phyloP scores from a whole-genome alignment of 192 early-diverging fungal genomes.

The Obelidium mucronatum region DNA sequence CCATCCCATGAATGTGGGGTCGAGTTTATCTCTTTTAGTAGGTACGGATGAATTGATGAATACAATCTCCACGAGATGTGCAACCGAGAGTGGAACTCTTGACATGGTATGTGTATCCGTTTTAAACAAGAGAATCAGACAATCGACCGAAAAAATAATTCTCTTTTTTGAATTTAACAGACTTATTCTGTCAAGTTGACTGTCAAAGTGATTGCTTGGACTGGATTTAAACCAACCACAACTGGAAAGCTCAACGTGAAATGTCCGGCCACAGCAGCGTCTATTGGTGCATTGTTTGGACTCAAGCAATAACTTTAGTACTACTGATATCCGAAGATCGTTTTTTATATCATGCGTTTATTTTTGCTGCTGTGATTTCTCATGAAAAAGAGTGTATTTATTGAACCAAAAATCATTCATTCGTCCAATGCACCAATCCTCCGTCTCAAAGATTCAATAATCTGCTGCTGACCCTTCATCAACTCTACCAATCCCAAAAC shows the following conservation, averaged over 20 bases:
- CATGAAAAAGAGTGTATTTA: too few species aligned
- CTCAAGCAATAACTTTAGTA: too few species aligned
- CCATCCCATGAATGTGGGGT: not conserved
- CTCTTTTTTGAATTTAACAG: slow-evolving; percentile 1
- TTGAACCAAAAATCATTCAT: not conserved
- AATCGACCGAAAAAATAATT: not conserved
- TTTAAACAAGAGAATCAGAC: not conserved
- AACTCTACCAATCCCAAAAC: not conserved
- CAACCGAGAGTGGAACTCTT: not conserved
- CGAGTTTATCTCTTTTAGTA: not conserved
- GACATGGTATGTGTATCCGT: not conserved
- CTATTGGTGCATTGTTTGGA: not conserved
- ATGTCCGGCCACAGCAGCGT: slow-evolving; percentile 14
- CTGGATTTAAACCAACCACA: slow-evolving; percentile 26
- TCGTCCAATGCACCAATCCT: not conserved
- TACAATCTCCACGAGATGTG: slow-evolving; percentile 3
- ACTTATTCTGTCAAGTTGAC: slow-evolving; percentile 21
- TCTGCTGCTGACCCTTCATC: slow-evolving; percentile 2
- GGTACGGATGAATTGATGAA: slow-evolving; percentile 11
- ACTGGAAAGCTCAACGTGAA: slow-evolving; percentile 3
- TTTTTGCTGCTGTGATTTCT: not conserved
- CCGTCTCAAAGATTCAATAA: not conserved
- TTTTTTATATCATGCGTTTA: too few species aligned
- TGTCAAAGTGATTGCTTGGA: slow-evolving; percentile 31
- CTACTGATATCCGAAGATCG: too few species aligned